Percentiles rank a stretch among this genome's conserved stretches.
These are phyloP conservation scores for Fusarium sp. DNA, from an alignment of 2,329 filamentous ascomycete species.

Conservation along the genomic window DNA sequence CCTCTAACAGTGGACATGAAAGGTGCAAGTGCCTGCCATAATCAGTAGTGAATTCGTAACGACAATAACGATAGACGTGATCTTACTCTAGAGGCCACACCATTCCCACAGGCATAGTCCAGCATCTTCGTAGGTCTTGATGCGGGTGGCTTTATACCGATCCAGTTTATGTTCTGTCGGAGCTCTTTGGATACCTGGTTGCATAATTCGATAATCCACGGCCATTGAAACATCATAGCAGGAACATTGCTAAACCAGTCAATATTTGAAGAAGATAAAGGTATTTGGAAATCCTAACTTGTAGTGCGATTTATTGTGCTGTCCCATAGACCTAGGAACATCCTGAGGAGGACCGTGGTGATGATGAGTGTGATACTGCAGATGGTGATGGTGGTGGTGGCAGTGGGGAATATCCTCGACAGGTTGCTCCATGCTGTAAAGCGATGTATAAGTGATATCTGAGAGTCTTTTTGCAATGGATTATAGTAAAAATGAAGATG, in stretches of 20 bases:
- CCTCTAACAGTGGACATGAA: conserved; percentile 48
- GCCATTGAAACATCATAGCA: conserved; percentile 28
- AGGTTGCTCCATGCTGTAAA: conserved; percentile 12
- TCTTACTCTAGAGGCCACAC: conserved; percentile 46
- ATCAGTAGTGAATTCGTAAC: background rate
- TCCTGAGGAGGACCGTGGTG: conserved; percentile 33
- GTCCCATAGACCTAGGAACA: conserved; percentile 27
- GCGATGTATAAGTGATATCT: background rate
- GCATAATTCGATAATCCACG: conserved; percentile 42
- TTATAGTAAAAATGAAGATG: no score
- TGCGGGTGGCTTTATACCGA: conserved; percentile 30
- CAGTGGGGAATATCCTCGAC: conserved; percentile 24
- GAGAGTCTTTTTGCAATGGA: fast-evolving
- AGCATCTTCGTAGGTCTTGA: conserved; percentile 37
- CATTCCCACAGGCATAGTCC: conserved; percentile 50
- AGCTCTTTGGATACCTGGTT: conserved; percentile 44
- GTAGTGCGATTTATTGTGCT: conserved; percentile 45
- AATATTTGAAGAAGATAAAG: fast-evolving
- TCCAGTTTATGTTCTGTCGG: conserved; percentile 42
- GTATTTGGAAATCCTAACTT: conserved; percentile 27
- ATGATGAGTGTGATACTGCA: conserved; percentile 39
- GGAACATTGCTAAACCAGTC: conserved; percentile 27
- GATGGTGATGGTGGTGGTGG: conserved; percentile 39
- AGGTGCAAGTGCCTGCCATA: conserved; percentile 46
- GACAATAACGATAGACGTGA: fast-evolving